These are phyloP conservation scores for Mycena amicta DNA, from an alignment of 768 basidiomycete species.

Conservation along the genomic window DNA sequence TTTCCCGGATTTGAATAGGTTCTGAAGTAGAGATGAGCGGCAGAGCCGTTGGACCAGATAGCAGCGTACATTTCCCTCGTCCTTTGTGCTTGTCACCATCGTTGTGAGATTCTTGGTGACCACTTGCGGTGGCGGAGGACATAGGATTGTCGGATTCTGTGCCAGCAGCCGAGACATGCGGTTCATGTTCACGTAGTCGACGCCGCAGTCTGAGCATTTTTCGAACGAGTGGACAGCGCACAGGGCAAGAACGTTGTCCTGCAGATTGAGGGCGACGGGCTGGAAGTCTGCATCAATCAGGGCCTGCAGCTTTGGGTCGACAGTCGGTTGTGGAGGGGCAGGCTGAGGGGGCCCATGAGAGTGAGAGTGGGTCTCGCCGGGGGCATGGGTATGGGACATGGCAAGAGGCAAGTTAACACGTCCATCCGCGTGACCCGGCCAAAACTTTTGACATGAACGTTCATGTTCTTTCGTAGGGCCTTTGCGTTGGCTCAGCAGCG, in stretches of 20 bases:
- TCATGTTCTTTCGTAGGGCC: background rate
- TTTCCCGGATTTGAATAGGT: constrained; percentile 75
- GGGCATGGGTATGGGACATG: constrained; percentile 68
- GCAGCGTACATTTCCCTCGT: constrained; percentile 86
- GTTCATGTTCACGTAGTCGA: constrained; percentile 79
- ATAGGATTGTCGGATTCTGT: constrained; percentile 68
- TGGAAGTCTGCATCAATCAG: constrained; percentile 74
- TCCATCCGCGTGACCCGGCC: background rate
- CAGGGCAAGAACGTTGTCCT: constrained; percentile 56
- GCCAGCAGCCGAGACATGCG: constrained; percentile 72
- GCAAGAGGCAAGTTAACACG: constrained; percentile 14
- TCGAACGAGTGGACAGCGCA: constrained; percentile 72
- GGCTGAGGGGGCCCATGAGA: constrained; percentile 46
- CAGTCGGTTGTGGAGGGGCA: constrained; percentile 42
- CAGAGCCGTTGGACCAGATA: constrained; percentile 2
- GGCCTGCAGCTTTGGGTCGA: constrained; percentile 73
- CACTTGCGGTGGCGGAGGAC: constrained; percentile 81
- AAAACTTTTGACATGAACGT: background rate
- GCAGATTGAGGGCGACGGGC: constrained; percentile 57
- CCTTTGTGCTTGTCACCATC: constrained; percentile 78
- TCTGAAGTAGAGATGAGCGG: constrained; percentile 46
- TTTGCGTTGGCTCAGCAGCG: too few species aligned
- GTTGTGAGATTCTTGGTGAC: constrained; percentile 75
- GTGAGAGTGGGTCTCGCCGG: constrained; percentile 56
- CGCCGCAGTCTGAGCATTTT: constrained; percentile 70